Evolutionary conservation across 805 yeast species (phyloP).

Genomic region (Ogataea ramenticola): DNA sequence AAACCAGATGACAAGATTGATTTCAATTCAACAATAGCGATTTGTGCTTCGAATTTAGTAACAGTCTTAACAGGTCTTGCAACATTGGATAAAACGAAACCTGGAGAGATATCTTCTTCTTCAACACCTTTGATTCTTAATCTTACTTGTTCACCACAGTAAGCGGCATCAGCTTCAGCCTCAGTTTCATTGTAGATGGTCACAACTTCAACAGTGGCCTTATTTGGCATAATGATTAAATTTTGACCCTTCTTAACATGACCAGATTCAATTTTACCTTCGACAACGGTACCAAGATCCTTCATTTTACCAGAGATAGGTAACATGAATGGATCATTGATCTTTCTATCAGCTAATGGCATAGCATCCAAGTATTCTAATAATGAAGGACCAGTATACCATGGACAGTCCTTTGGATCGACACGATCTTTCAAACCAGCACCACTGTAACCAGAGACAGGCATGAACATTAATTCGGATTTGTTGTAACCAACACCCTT

Average conservation of each 20-base stretch:
- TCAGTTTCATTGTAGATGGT: slow-evolving; percentile 93
- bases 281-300: slow-evolving; percentile 95
- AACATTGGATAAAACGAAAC: slow-evolving; percentile 84
- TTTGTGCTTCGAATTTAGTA: slow-evolving; percentile 87
- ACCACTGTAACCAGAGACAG: slow-evolving; percentile 97
- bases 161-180: slow-evolving; percentile 82
- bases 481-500: slow-evolving; percentile 87
- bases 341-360: slow-evolving; percentile 75
- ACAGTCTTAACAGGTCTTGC: slow-evolving; percentile 87
- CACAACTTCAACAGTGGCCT: slow-evolving; percentile 71
- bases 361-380: slow-evolving; percentile 83
- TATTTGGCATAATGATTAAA: slow-evolving; percentile 90
- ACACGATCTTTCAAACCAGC: slow-evolving; percentile 92
- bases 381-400: slow-evolving; percentile 92
- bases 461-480: slow-evolving; percentile 87
- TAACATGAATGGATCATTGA: slow-evolving; percentile 94
- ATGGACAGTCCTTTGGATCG: slow-evolving; percentile 63
- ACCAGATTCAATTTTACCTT: slow-evolving; percentile 97
- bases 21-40: slow-evolving; percentile 94
- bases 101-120: slow-evolving; percentile 90
- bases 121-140: slow-evolving; percentile 90
- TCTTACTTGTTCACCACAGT: slow-evolving; percentile 96
- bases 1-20: slow-evolving; percentile 92
- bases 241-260: slow-evolving; percentile 73
- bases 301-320: slow-evolving; percentile 93